Base-by-base conservation (phyloP, 306 rosid genomes). In the Rosa multiflora region DNA sequence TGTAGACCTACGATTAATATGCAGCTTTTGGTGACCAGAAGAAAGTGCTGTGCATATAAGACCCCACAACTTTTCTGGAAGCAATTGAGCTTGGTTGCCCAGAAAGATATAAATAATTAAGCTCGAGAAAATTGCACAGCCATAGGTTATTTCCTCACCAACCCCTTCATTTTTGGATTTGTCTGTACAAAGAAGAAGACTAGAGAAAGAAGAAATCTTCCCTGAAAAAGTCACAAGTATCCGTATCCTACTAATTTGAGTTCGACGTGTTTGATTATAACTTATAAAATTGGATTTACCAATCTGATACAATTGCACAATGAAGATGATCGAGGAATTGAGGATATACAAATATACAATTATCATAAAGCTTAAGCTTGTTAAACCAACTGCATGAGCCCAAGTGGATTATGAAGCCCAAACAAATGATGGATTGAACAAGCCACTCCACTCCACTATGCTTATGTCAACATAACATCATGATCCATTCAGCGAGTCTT, bases 81-180 rank as follows among this genome's bases (percentile, higher is more conserved):
- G 29, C 67, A 42, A 58, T 6, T 17, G 47, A 13, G 9, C 44
- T 6, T 4, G 4, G 20, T 0, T 40, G 17, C 46, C 52, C 42
- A 42, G 23, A n/a, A 26, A 18, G 26, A 40, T 66, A 39, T 15
- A 42, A 11, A 42, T 18, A 21, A 32, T 48, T 3, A 3, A 39
- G 1, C 43, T n/a, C 5, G 11, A 58, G 44, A 72, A 51, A 74
- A 46, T 49, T 85, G 44, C 46, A 11, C 39, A 29, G 4, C 29
- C 70, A 81, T 55, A 55, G 37, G 76, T 67, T 23, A 23, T 70
- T 10, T 80, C 58, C 40, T 63, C 83, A 81, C 87, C 89, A 72
- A 86, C 77, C 62, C 62, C 20, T 12, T 46, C 20, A 4, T 59
- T 37, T 66, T 2, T 10, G 51, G 5, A 32, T 67, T 6, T 18